Conservation (phyloP, 176 grass and related monocot genomes). For the Carex scoparia region DNA sequence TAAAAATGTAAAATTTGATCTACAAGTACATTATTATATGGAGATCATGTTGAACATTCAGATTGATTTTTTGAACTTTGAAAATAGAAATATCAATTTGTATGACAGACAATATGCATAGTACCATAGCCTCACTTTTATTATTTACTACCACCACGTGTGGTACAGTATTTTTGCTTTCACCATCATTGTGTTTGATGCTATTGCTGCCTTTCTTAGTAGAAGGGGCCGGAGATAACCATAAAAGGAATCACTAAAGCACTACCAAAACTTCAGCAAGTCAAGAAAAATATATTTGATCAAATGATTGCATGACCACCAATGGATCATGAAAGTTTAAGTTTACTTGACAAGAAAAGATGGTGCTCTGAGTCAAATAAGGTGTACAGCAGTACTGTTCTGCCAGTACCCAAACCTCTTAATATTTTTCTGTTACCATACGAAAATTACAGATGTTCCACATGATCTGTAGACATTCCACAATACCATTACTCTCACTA, state of each 20-base stretch:
- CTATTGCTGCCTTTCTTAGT: neutral
- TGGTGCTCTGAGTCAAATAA: neutral
- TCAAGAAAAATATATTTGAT: neutral
- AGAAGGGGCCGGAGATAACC: neutral
- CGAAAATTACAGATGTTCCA: neutral
- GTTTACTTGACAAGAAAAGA: neutral
- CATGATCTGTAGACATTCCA: neutral
- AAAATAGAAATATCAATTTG: no score
- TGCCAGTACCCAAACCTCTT: neutral
- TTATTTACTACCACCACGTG: neutral
- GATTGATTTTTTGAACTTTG: no score
- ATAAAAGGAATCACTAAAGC: neutral
- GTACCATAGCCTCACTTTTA: no score
- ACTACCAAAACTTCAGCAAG: neutral
- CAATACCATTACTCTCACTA: neutral
- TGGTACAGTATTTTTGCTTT: neutral
- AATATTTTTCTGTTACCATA: neutral
- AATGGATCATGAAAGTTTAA: neutral
- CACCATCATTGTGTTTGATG: neutral
- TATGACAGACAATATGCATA: no score
- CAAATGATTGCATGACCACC: neutral
- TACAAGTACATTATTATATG: no score
- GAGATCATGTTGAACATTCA: no score
- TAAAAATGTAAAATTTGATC: no score
- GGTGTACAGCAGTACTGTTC: neutral